Conservation (phyloP, 257 asterid genomes). For the Solanum ossicruentum region DNA sequence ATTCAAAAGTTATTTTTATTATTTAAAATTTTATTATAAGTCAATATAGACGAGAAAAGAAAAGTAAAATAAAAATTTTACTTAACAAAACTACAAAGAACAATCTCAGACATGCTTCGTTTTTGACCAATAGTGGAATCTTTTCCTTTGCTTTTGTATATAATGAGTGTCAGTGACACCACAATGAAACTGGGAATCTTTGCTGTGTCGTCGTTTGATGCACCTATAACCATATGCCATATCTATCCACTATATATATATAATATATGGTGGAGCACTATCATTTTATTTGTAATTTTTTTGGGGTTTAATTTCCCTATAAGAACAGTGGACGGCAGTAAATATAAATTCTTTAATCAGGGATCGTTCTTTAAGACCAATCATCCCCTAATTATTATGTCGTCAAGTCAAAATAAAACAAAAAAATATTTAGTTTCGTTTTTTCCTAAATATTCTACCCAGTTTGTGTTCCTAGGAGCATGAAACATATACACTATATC, state of each 20-base stretch:
- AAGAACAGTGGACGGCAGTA: background rate
- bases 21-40: too few relatives aligned
- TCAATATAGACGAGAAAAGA: too few relatives aligned
- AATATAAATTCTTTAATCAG: background rate
- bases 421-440: background rate
- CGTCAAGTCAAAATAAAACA: background rate
- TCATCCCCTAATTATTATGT: background rate
- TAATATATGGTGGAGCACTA: background rate
- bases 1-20: too few relatives aligned
- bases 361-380: background rate
- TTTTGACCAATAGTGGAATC: background rate
- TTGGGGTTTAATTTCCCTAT: background rate
- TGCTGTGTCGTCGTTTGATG: background rate
- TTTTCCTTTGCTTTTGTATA: background rate
- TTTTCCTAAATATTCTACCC: background rate
- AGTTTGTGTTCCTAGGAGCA: background rate
- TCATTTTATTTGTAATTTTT: background rate
- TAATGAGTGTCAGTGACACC: background rate
- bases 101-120: conserved; percentile 3
- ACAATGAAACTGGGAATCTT: background rate
- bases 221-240: background rate
- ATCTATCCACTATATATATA: background rate
- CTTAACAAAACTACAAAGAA: background rate
- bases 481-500: too few relatives aligned
- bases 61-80: background rate